Percentiles rank a stretch among this genome's conserved stretches.
Evolutionary conservation across 2,329 filamentous ascomycete species (phyloP).

Genomic region (Colletotrichum tamarilloi): DNA sequence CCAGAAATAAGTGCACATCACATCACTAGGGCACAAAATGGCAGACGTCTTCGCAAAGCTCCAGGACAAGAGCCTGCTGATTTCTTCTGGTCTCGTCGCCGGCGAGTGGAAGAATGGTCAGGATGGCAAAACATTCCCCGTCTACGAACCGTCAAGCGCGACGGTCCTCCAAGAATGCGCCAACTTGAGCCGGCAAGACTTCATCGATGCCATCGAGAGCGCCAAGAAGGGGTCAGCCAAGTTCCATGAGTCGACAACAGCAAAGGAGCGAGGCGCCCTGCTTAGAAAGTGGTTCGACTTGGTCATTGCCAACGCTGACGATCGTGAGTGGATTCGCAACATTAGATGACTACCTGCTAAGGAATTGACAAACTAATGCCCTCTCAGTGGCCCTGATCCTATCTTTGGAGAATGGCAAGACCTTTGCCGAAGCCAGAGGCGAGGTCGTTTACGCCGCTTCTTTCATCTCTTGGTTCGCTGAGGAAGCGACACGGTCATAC

Average conservation of each 20-base stretch:
- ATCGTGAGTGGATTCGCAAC: slow-evolving; percentile 33
- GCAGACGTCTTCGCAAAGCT: slow-evolving; percentile 7
- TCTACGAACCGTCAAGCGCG: slow-evolving; percentile 65
- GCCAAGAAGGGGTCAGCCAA: slow-evolving; percentile 50
- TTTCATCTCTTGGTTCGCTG: slow-evolving; percentile 68
- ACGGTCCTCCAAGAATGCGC: slow-evolving; percentile 61
- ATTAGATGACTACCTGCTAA: no score
- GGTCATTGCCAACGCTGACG: slow-evolving; percentile 47
- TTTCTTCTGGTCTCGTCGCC: slow-evolving; percentile 46
- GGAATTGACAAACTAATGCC: not conserved
- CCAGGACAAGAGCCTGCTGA: slow-evolving; percentile 12
- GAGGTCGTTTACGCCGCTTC: slow-evolving; percentile 66
- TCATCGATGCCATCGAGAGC: slow-evolving; percentile 48
- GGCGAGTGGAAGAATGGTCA: slow-evolving; percentile 57
- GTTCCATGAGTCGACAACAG: slow-evolving; percentile 49
- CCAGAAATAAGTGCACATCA: not conserved
- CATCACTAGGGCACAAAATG: not conserved
- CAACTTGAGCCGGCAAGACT: slow-evolving; percentile 48
- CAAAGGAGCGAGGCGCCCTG: slow-evolving; percentile 47
- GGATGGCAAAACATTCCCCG: slow-evolving; percentile 60
- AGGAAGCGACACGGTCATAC: slow-evolving; percentile 61
- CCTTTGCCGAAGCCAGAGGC: slow-evolving; percentile 61
- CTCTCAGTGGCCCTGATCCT: slow-evolving; percentile 47
- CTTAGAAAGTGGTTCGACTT: slow-evolving; percentile 50
- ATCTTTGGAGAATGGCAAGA: slow-evolving; percentile 66